Evolutionary conservation across 352 stramenopile genomes (phyloP).

Genomic region (Pythium rhizo-oryzae): DNA sequence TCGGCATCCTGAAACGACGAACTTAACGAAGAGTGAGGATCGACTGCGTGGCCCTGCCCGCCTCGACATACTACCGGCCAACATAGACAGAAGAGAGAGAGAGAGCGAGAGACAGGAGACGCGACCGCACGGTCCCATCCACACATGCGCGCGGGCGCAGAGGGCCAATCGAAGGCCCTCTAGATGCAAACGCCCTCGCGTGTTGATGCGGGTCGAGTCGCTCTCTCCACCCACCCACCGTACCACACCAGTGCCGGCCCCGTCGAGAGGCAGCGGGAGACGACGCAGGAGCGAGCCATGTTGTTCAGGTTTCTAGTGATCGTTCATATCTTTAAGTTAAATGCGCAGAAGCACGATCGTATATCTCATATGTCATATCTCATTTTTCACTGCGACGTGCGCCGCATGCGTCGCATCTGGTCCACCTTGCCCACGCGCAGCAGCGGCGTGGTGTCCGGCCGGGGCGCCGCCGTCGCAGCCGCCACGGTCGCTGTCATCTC

Average conservation of each 20-base stretch:
- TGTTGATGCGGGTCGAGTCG: not conserved
- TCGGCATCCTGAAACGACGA: slow-evolving; percentile 59
- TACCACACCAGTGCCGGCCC: not conserved
- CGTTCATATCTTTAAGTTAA: slow-evolving; percentile 17
- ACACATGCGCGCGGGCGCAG: not conserved
- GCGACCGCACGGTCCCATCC: not conserved
- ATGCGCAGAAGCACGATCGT: not conserved
- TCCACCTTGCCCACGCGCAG: slow-evolving; percentile 43
- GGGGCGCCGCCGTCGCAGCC: not conserved
- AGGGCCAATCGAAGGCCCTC: slow-evolving; percentile 13
- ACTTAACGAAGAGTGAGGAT: not conserved
- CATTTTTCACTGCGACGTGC: slow-evolving; percentile 18
- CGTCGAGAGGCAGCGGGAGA: slow-evolving; percentile 22
- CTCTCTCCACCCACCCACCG: not conserved
- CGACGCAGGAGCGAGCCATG: too few relatives aligned
- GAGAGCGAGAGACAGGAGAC: not conserved
- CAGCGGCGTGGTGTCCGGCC: slow-evolving; percentile 13
- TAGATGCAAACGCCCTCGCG: not conserved
- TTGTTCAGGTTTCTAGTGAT: not conserved
- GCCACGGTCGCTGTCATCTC: too few relatives aligned
- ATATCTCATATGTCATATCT: not conserved
- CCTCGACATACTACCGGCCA: not conserved
- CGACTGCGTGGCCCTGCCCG: not conserved
- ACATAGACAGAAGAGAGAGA: slow-evolving; percentile 9
- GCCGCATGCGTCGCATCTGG: slow-evolving; percentile 37